Percentiles rank a stretch among this genome's conserved stretches.
Conservation (phyloP, 2,329 filamentous ascomycete species). For the Teratosphaeria zuluensis region DNA sequence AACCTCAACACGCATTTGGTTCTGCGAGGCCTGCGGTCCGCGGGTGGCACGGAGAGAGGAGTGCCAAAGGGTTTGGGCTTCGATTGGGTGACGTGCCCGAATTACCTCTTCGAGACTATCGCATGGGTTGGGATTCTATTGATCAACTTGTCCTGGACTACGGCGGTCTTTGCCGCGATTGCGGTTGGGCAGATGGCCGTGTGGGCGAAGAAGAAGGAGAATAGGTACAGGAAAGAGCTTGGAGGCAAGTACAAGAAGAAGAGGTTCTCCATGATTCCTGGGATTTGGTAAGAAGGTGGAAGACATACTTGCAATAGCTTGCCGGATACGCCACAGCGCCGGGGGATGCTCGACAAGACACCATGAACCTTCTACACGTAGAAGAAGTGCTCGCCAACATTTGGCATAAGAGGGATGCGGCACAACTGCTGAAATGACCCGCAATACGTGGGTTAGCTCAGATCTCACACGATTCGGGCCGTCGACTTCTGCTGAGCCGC, state of each 20-base stretch:
- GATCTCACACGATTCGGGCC: too few species aligned
- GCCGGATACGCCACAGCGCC: too few species aligned
- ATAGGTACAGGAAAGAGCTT: constrained; percentile 80
- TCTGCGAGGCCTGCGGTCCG: constrained; percentile 64
- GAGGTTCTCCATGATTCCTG: constrained; percentile 72
- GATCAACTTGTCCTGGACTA: constrained; percentile 68
- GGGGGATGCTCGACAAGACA: too few species aligned
- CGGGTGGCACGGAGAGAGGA: constrained; percentile 74
- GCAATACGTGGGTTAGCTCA: too few species aligned
- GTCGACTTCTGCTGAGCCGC: too few species aligned
- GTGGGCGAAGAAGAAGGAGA: constrained; percentile 91
- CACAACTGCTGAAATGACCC: too few species aligned
- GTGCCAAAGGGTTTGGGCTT: constrained; percentile 84
- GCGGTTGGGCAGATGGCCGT: constrained; percentile 69
- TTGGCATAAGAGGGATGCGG: too few species aligned
- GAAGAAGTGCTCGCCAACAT: too few species aligned
- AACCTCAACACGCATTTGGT: constrained; percentile 76
- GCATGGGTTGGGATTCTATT: constrained; percentile 78
- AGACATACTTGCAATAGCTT: not conserved
- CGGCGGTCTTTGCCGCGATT: constrained; percentile 64
- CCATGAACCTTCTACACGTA: too few species aligned
- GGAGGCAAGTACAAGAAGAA: constrained; percentile 93
- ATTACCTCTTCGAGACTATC: constrained; percentile 88
- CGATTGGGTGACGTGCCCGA: constrained; percentile 80
- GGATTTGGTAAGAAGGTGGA: constrained; percentile 47